phyloP scores from a whole-genome alignment of 192 early-diverging fungal species.

The Pilaira anomala region DNA sequence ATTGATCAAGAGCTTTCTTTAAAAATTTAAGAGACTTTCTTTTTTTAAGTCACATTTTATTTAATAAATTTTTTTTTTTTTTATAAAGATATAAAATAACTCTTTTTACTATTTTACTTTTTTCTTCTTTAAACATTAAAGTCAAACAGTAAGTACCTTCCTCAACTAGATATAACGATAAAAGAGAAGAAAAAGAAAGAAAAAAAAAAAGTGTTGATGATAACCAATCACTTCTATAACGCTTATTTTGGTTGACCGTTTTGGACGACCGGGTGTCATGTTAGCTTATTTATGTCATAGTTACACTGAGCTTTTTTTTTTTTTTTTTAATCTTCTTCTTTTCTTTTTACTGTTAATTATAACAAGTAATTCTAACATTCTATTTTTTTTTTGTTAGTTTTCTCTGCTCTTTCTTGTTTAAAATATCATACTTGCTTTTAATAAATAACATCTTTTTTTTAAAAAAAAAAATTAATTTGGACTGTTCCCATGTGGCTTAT shows the following conservation, averaged over 20 bases:
- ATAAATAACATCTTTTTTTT: too few species aligned
- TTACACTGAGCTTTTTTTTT: constrained; percentile 16
- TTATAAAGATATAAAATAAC: background rate
- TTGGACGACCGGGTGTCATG: constrained; percentile 17
- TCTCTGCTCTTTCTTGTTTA: too few species aligned
- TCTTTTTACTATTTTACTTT: background rate
- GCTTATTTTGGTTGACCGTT: constrained; percentile 18
- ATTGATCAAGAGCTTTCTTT: constrained; percentile 55
- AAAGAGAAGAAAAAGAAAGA: background rate
- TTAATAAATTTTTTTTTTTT: constrained; percentile 6
- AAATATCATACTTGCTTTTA: too few species aligned
- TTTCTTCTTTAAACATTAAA: background rate
- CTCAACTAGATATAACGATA: background rate
- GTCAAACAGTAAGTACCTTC: constrained; percentile 1
- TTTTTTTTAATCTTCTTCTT: background rate
- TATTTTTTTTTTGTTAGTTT: too few species aligned
- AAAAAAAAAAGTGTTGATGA: constrained; percentile 12
- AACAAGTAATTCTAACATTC: too few species aligned
- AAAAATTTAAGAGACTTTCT: constrained; percentile 9
- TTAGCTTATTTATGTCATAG: constrained; percentile 19
- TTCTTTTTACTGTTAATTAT: too few species aligned
- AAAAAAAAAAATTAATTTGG: too few species aligned
- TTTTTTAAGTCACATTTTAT: background rate
- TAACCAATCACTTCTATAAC: constrained; percentile 15
- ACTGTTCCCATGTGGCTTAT: too few species aligned